Percentiles rank a stretch among this genome's conserved stretches.
Conservation (phyloP, 2,329 filamentous ascomycete genomes). For the Diplodia scrobiculata region DNA sequence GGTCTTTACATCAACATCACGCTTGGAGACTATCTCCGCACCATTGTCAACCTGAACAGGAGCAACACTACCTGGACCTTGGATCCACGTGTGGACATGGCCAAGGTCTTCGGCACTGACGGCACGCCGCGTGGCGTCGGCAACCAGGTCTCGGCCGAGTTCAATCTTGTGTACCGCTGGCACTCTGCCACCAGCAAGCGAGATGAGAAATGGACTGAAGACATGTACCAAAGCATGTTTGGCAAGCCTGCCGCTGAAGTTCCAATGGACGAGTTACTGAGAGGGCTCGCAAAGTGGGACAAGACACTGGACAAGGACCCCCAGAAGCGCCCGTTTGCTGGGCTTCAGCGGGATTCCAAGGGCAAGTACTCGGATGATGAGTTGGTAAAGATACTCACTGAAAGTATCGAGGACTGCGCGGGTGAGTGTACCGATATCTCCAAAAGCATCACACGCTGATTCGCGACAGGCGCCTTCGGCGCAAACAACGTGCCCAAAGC, state of each 20-base stretch:
- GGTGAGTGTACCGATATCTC: background rate
- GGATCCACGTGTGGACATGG: slow-evolving; percentile 70
- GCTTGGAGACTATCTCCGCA: slow-evolving; percentile 75
- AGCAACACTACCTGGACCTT: slow-evolving; percentile 77
- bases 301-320: slow-evolving; percentile 64
- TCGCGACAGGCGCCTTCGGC: slow-evolving; percentile 48
- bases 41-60: slow-evolving; percentile 71
- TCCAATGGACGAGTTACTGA: slow-evolving; percentile 61
- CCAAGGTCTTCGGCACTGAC: slow-evolving; percentile 56
- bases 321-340: slow-evolving; percentile 66
- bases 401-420: slow-evolving; percentile 65
- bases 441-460: background rate
- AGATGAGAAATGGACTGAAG: slow-evolving; percentile 76
- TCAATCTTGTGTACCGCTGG: slow-evolving; percentile 85
- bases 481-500: slow-evolving; percentile 70
- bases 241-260: slow-evolving; percentile 58
- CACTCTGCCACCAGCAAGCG: slow-evolving; percentile 73
- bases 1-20: slow-evolving; percentile 64
- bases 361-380: slow-evolving; percentile 75
- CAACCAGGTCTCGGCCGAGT: slow-evolving; percentile 81
- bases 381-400: slow-evolving; percentile 67
- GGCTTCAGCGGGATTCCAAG: slow-evolving; percentile 63
- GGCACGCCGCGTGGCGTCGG: slow-evolving; percentile 71
- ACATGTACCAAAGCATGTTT: slow-evolving; percentile 40
- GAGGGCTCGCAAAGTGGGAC: slow-evolving; percentile 64